Evolutionary conservation across 78 protist species (phyloP), one percentile per base, ranked within the genome.

Genomic region (Emiliania huxleyi): DNA sequence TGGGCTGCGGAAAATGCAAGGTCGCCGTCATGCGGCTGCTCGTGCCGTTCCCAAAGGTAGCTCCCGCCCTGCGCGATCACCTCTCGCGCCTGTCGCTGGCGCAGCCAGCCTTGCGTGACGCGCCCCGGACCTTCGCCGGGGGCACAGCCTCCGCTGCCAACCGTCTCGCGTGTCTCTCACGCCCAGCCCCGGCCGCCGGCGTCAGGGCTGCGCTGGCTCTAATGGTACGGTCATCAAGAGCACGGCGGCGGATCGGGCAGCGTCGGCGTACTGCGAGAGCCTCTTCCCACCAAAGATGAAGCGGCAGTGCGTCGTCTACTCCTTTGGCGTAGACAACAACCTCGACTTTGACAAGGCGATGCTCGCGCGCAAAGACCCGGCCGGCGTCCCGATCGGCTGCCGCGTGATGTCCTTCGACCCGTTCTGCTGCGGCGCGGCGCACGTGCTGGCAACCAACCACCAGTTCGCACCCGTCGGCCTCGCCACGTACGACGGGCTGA

Each of bases 371-470:
- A 52, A 52, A 15, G 62, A 52, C 62, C 62, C 62, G 62, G 15
- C 62, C 29, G 62, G 62, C 62, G 75, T 26, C 23, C 3, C 5
- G 37, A 26, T 26, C 33, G 46, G 48, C 48, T 77, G 85, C 26
- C 48, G 29, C n/a, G 85, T 77, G 35, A 3, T 77, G 19, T 22
- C 35, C 37, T 77, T 77, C 46, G 85, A 77, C 46, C 85, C 85
- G 18, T 40, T 77, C 33, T 77, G 85, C 85, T 77, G 85, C 85
- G 85, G 85, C 48, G 44, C 85, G 21, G 85, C 85, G 3, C 85
- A 77, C 29, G 21, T 1, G 33, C 2, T 77, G 6, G 46, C 29
- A 2, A 29, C 11, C 46, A 21, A 15, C 48, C 85, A 77, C n/a
- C 29, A 40, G 19, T 77, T 77, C 85, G 46, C 40, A 29, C 85